Percentiles rank a stretch among this genome's conserved stretches.
phyloP scores from a whole-genome alignment of 1,139 yeast genomes.

The Taiozyma sp. region DNA sequence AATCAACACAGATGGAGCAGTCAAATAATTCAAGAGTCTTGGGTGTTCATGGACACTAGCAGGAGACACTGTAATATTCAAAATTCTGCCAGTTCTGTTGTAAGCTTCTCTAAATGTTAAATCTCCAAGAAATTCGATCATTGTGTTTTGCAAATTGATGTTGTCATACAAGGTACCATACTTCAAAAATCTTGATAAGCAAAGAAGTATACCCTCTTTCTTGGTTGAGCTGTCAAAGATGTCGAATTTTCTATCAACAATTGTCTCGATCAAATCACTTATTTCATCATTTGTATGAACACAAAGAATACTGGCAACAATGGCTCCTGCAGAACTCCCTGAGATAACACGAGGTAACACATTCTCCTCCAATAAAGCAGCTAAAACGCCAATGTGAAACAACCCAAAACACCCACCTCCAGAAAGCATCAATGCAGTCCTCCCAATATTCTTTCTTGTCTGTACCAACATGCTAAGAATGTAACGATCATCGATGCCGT shows the following conservation, averaged over 20 bases:
- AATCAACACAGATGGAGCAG: conserved; percentile 91
- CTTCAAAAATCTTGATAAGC: conserved; percentile 40
- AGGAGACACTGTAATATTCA: conserved; percentile 89
- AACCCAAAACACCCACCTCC: conserved; percentile 97
- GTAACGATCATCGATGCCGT: conserved; percentile 59
- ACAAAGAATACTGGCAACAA: conserved; percentile 84
- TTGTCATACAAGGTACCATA: conserved; percentile 86
- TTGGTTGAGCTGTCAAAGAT: conserved; percentile 47
- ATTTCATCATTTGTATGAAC: conserved; percentile 77
- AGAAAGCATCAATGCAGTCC: conserved; percentile 86
- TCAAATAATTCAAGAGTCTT: conserved; percentile 75
- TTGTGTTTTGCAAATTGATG: conserved; percentile 61
- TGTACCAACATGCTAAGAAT: conserved; percentile 76
- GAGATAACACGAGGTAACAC: conserved; percentile 85
- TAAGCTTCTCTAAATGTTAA: conserved; percentile 93
- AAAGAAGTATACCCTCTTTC: conserved; percentile 41
- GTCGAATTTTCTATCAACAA: conserved; percentile 56
- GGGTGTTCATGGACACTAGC: conserved; percentile 80
- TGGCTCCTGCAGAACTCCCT: conserved; percentile 96
- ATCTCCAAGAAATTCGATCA: conserved; percentile 81
- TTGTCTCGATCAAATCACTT: conserved; percentile 43
- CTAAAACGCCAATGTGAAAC: conserved; percentile 86
- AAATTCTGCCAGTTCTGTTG: conserved; percentile 75
- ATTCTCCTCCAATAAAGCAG: conserved; percentile 67
- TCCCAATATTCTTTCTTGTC: conserved; percentile 85